Evolutionary conservation across 1,284 basidiomycete genomes (phyloP).

Genomic region (Puccinia hordei): DNA sequence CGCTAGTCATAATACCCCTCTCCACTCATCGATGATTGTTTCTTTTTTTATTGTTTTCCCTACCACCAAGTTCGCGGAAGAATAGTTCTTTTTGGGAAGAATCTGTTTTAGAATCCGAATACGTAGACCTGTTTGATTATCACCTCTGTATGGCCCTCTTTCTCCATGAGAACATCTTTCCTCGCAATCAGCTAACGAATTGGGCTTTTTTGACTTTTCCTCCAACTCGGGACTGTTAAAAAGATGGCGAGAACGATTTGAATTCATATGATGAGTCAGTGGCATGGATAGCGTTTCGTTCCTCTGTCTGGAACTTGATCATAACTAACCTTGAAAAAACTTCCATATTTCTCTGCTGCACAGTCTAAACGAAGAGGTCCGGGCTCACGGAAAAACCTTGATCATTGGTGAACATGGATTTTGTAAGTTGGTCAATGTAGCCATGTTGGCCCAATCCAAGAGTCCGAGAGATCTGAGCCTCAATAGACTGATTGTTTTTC

Average conservation of each 20-base stretch:
- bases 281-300: background rate
- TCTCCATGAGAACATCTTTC: background rate
- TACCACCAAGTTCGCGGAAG: slow-evolving; percentile 10
- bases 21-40: background rate
- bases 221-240: background rate
- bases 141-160: slow-evolving; percentile 39
- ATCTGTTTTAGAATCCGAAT: slow-evolving; percentile 36
- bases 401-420: slow-evolving; percentile 50
- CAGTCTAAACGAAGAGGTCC: slow-evolving; percentile 8
- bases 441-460: background rate
- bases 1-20: background rate
- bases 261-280: background rate
- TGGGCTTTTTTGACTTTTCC: background rate
- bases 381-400: slow-evolving; percentile 19
- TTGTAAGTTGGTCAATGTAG: slow-evolving; percentile 9
- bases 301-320: background rate
- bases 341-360: background rate
- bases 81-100: slow-evolving; percentile 29
- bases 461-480: background rate
- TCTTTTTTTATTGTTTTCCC: background rate
- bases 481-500: background rate
- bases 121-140: slow-evolving; percentile 46
- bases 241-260: slow-evolving; percentile 15
- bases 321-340: background rate
- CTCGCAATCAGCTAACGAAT: background rate